These are phyloP conservation scores for Phytophthora colocasiae DNA, from an alignment of 352 stramenopile species.

Conservation along the genomic window DNA sequence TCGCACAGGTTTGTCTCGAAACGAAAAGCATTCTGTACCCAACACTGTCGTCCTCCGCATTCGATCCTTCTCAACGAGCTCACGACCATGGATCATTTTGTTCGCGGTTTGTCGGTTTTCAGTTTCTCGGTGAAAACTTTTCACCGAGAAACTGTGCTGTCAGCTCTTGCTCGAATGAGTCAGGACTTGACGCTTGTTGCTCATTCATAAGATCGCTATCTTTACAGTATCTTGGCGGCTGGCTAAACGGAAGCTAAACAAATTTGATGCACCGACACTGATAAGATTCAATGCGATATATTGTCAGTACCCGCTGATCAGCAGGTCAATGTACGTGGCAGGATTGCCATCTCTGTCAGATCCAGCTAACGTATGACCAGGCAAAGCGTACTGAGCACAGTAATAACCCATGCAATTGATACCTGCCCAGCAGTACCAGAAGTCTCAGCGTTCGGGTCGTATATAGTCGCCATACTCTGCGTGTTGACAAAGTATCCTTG, in stretches of 20 bases:
- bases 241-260: neutral
- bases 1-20: neutral
- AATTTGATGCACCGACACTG: neutral
- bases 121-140: too few species aligned
- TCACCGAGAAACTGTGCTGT: slow-evolving; percentile 12
- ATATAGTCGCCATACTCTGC: slow-evolving; percentile 38
- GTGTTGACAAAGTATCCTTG: slow-evolving; percentile 49
- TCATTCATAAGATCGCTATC: slow-evolving; percentile 1
- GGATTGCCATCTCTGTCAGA: slow-evolving; percentile 3
- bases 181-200: slow-evolving; percentile 1
- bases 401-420: neutral
- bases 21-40: slow-evolving; percentile 10
- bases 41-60: neutral
- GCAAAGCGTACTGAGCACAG: neutral
- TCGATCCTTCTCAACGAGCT: slow-evolving; percentile 20
- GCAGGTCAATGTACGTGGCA: neutral
- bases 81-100: slow-evolving; percentile 6
- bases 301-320: neutral
- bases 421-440: slow-evolving; percentile 4
- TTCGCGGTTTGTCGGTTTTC: slow-evolving; percentile 12
- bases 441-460: slow-evolving; percentile 33
- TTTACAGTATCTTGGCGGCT: slow-evolving; percentile 3
- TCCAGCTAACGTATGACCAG: slow-evolving; percentile 2
- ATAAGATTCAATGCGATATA: neutral
- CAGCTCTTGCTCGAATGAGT: slow-evolving; percentile 2